A percentile compares a stretch with the other conserved stretches of the same genome.
phyloP scores from a whole-genome alignment of 305 asterid genomes.

The Rubia balearica region DNA sequence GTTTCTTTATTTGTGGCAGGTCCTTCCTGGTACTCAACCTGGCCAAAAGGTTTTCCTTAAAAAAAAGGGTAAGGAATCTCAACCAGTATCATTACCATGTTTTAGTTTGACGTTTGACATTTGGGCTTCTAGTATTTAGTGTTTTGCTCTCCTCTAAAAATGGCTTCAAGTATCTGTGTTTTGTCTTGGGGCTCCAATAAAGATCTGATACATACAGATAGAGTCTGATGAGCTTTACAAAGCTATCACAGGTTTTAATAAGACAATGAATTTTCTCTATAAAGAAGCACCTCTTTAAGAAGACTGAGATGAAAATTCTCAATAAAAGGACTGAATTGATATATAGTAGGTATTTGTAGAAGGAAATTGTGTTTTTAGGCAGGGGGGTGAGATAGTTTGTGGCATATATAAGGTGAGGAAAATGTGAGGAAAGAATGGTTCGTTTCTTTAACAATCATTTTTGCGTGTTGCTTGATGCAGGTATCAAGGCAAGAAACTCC shows the following conservation, averaged over 20 bases:
- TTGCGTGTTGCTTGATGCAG: slow-evolving; percentile 32
- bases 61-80: slow-evolving; percentile 57
- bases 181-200: neutral
- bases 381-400: neutral
- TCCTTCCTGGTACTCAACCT: slow-evolving; percentile 94
- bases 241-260: neutral
- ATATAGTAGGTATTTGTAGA: neutral
- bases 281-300: neutral
- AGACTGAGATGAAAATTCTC: neutral
- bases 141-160: neutral
- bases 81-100: slow-evolving; percentile 1
- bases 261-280: neutral
- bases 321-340: neutral
- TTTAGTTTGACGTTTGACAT: neutral
- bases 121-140: neutral
- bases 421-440: neutral
- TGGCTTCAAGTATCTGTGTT: neutral
- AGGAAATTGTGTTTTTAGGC: neutral
- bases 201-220: neutral
- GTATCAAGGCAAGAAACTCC: slow-evolving; percentile 68
- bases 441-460: neutral
- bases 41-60: slow-evolving; percentile 88
- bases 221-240: neutral
- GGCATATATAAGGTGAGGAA: neutral
- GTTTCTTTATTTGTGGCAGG: slow-evolving; percentile 34